These are phyloP conservation scores for Paraconiothyrium brasiliense DNA, from an alignment of 2,329 filamentous ascomycete species.

Conservation along the genomic window DNA sequence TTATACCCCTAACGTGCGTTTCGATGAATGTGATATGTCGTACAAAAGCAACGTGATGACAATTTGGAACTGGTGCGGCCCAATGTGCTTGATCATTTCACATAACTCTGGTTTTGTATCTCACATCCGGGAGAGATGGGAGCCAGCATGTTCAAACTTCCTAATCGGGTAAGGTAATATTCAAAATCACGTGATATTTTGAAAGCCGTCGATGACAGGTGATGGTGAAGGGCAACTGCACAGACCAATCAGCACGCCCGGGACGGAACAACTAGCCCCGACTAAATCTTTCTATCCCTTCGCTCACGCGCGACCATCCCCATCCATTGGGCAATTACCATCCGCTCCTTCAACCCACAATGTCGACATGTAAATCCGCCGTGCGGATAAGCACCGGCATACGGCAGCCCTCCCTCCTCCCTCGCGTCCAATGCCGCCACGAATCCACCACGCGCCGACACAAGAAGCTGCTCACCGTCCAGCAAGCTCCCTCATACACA, in stretches of 20 bases:
- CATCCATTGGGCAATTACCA: conserved; percentile 17
- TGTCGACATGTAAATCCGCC: conserved; percentile 46
- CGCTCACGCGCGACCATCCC: conserved; percentile 24
- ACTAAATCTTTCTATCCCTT: conserved; percentile 35
- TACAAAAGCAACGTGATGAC: not conserved
- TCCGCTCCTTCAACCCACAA: conserved; percentile 31
- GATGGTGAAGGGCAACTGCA: conserved; percentile 6
- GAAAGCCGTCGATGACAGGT: not conserved
- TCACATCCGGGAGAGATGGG: not conserved
- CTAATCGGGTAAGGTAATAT: too few relatives aligned
- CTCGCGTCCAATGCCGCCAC: conserved; percentile 48
- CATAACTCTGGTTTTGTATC: not conserved
- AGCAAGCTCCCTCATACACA: conserved; percentile 56
- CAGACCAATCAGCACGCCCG: conserved; percentile 23
- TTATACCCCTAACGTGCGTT: conserved; percentile 5
- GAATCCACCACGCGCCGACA: conserved; percentile 58
- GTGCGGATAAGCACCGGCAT: conserved; percentile 33
- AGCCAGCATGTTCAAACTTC: not conserved
- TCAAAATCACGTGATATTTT: too few relatives aligned
- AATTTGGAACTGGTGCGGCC: not conserved
- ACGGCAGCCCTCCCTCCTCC: conserved; percentile 33
- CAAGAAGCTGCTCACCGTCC: conserved; percentile 57
- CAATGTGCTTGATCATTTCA: not conserved
- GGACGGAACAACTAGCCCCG: conserved; percentile 37
- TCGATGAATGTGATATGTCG: not conserved